These are phyloP conservation scores for Lachnellula suecica DNA, from an alignment of 2,329 filamentous ascomycete species.

Conservation along the genomic window DNA sequence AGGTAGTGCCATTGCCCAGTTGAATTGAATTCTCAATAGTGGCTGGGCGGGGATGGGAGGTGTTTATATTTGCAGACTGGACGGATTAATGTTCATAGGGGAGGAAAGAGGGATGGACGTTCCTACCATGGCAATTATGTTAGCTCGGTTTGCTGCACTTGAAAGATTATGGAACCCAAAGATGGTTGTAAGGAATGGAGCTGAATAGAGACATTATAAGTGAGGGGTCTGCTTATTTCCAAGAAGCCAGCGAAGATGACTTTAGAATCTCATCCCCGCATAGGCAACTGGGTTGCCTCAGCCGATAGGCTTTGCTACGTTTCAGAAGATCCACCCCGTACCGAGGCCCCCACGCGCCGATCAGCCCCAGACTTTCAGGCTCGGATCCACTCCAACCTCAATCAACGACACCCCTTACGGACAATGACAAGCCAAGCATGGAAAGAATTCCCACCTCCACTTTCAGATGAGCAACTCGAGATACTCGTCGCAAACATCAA, in stretches of 20 bases:
- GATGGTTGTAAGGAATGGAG: neutral
- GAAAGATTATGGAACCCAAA: neutral
- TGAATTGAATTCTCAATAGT: slow-evolving; percentile 18
- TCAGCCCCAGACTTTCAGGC: neutral
- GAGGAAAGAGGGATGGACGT: neutral
- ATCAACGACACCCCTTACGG: neutral
- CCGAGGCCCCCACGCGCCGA: neutral
- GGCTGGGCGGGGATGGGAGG: neutral
- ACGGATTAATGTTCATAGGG: neutral
- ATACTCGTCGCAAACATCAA: slow-evolving; percentile 17
- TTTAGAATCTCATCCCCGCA: neutral
- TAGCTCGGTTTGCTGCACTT: neutral
- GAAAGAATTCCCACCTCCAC: slow-evolving; percentile 5
- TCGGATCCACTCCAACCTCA: neutral
- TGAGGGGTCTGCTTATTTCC: too few species aligned
- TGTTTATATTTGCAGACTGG: neutral
- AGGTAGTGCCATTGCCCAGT: slow-evolving; percentile 29
- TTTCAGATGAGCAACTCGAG: slow-evolving; percentile 3
- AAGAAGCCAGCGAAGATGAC: neutral
- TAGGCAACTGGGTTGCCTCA: neutral
- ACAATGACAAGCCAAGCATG: slow-evolving; percentile 3
- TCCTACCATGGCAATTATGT: too few species aligned
- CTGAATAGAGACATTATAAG: neutral
- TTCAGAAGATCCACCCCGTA: neutral
- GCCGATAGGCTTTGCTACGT: neutral